A percentile compares a stretch with the other conserved stretches of the same genome.
These are phyloP conservation scores for Knufia fluminis DNA, from an alignment of 2,329 filamentous ascomycete genomes.

Conservation along the genomic window DNA sequence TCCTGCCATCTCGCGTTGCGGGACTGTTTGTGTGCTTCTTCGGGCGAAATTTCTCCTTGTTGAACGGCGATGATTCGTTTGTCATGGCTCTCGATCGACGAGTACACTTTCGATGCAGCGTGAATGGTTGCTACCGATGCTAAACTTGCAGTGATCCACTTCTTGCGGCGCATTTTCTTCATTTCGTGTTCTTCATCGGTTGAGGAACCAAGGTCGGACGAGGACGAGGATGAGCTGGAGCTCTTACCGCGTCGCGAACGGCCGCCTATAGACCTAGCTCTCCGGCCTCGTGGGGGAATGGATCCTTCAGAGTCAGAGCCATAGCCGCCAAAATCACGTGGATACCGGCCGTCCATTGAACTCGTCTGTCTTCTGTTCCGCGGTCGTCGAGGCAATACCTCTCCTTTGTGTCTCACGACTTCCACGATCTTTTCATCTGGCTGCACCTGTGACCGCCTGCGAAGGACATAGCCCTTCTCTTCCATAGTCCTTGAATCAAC, in stretches of 20 bases:
- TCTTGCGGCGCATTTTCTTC: constrained; percentile 58
- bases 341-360: constrained; percentile 14
- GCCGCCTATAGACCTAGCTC: constrained; percentile 18
- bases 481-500: constrained; percentile 17
- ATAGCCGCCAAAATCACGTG: constrained; percentile 11
- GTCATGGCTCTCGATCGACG: constrained; percentile 54
- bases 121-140: constrained; percentile 62
- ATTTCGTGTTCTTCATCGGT: constrained; percentile 53
- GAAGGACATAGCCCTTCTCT: constrained; percentile 22
- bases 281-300: constrained; percentile 20
- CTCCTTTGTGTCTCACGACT: constrained; percentile 19
- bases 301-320: constrained; percentile 22
- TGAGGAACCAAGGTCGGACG: constrained; percentile 45
- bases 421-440: constrained; percentile 24
- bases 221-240: constrained; percentile 35
- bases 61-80: constrained; percentile 50
- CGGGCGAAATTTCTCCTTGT: constrained; percentile 52
- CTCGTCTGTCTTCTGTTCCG: constrained; percentile 17
- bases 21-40: constrained; percentile 55
- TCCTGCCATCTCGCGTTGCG: constrained; percentile 56
- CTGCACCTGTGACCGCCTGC: constrained; percentile 19
- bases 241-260: constrained; percentile 14
- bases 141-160: constrained; percentile 56
- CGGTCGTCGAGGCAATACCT: constrained; percentile 17
- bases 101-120: constrained; percentile 56